Conservation (phyloP, 2,329 filamentous ascomycete genomes). For the Monosporascus sp. region DNA sequence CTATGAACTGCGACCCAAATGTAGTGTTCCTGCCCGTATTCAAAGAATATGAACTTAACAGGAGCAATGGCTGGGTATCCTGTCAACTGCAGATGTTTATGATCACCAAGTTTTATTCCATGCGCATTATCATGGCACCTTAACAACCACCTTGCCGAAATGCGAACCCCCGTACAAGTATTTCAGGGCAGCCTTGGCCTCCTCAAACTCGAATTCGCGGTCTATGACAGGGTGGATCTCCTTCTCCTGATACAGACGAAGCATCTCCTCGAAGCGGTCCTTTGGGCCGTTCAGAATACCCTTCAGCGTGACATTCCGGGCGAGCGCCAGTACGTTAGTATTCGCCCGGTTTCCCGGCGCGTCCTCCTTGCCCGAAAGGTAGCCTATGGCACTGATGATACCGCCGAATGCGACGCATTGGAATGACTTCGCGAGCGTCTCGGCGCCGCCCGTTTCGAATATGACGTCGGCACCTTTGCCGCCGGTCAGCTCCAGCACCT, state of each 20-base stretch:
- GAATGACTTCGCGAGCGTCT: conserved; percentile 47
- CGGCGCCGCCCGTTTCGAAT: conserved; percentile 48
- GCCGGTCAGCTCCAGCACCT: conserved; percentile 39
- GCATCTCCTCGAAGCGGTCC: conserved; percentile 52
- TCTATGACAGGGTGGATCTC: conserved; percentile 43
- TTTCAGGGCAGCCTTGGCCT: conserved; percentile 44
- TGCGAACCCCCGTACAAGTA: conserved; percentile 48
- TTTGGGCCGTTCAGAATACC: conserved; percentile 54
- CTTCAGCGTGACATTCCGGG: conserved; percentile 32
- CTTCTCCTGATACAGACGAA: conserved; percentile 38
- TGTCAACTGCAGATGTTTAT: too few species aligned
- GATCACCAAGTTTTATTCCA: too few species aligned
- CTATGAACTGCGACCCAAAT: too few species aligned
- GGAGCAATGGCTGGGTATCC: too few species aligned
- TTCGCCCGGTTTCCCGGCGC: conserved; percentile 44
- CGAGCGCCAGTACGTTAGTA: conserved; percentile 43
- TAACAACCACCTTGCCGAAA: conserved; percentile 53
- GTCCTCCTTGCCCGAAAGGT: conserved; percentile 43
- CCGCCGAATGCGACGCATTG: conserved; percentile 50
- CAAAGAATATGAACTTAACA: too few species aligned
- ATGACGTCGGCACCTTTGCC: conserved; percentile 47
- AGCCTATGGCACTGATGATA: conserved; percentile 40
- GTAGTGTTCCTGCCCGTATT: too few species aligned
- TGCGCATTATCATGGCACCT: conserved; percentile 14
- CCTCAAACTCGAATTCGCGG: conserved; percentile 39